Evolutionary conservation across 2,329 filamentous ascomycete species (phyloP).

Genomic region (Epichloe glyceriae): DNA sequence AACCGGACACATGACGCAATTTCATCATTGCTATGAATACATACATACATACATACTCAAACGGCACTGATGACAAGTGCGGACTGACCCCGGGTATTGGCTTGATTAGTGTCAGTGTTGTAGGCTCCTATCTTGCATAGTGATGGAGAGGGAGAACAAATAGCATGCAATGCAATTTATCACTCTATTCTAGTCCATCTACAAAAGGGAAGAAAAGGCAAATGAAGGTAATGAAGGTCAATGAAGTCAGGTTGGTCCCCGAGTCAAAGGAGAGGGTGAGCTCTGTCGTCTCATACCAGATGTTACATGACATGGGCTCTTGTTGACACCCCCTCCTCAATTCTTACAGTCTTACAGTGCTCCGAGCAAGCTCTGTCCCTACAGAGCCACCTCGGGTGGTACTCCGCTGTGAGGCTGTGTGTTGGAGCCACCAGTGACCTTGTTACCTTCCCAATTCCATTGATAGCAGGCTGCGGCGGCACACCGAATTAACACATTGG

Average conservation of each 20-base stretch:
- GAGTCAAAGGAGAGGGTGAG: background rate
- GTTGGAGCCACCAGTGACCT: background rate
- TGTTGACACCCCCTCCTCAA: background rate
- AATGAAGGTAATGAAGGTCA: background rate
- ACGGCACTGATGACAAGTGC: background rate
- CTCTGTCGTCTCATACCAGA: background rate
- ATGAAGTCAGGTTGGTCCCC: background rate
- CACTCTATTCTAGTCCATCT: too few species aligned
- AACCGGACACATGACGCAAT: background rate
- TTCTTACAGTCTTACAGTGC: background rate
- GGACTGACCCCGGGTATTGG: background rate
- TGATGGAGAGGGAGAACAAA: too few species aligned
- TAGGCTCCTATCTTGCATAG: too few species aligned
- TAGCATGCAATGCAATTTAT: too few species aligned
- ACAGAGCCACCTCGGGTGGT: background rate
- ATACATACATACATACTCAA: background rate
- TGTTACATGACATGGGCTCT: too few species aligned
- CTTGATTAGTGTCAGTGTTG: too few species aligned
- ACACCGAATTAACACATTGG: background rate
- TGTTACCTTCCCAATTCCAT: background rate
- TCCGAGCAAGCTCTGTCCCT: constrained; percentile 4
- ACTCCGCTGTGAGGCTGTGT: background rate
- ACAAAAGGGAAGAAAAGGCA: too few species aligned
- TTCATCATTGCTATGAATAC: background rate
- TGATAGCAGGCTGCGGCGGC: background rate